Conservation (phyloP, 1,139 yeast genomes). For the Debaryomycetaceae sp. region DNA sequence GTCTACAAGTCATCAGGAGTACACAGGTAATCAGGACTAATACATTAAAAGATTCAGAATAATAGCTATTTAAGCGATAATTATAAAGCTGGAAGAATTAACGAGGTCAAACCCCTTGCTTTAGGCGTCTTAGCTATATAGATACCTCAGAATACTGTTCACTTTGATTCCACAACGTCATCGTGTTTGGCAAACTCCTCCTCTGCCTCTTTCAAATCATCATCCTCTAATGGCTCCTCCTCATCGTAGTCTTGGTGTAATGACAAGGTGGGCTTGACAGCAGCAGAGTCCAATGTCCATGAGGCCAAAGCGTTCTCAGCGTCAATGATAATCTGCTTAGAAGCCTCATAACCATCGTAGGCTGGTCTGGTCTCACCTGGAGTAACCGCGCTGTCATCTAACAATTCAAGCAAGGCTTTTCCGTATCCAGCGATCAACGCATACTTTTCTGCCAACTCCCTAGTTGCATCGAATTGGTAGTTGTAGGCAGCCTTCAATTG, state of each 20-base stretch:
- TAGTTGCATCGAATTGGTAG: constrained; percentile 93
- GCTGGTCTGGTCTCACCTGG: constrained; percentile 99
- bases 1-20: too few relatives aligned
- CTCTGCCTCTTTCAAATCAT: constrained; percentile 48
- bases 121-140: neutral
- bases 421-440: constrained; percentile 98
- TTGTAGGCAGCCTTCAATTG: constrained; percentile 96
- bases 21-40: neutral
- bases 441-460: constrained; percentile 94
- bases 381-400: constrained; percentile 95
- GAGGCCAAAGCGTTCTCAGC: constrained; percentile 94
- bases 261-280: constrained; percentile 89
- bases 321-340: constrained; percentile 95
- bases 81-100: neutral
- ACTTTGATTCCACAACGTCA: constrained; percentile 15
- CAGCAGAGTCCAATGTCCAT: constrained; percentile 96
- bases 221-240: constrained; percentile 57
- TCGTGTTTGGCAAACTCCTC: constrained; percentile 42
- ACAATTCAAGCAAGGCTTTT: constrained; percentile 90
- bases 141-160: neutral
- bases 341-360: constrained; percentile 96
- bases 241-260: constrained; percentile 75
- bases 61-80: neutral
- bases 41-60: neutral
- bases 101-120: neutral